These are phyloP conservation scores for sweet orange (Citrus sinensis) DNA, from an alignment of 345 rosid genomes.

Conservation along the genomic window DVS_A1.0 CM039166.1:23349001-23349500, in stretches of 20 bases:
- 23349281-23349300: neutral
- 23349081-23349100: conserved; percentile 21
- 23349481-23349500: too few relatives aligned
- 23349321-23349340: neutral
- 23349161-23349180: conserved; percentile 4
- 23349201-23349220: neutral
- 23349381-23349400: too few relatives aligned
- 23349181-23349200: neutral
- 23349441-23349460: too few relatives aligned
- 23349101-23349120: conserved; percentile 1
- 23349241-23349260: too few relatives aligned
- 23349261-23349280: neutral
- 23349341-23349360: neutral
- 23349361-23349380: too few relatives aligned
- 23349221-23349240: too few relatives aligned
- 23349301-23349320: too few relatives aligned
- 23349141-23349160: conserved; percentile 12
- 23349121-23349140: conserved; percentile 9
- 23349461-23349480: too few relatives aligned
- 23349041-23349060: conserved; percentile 24
- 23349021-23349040: conserved; percentile 24
- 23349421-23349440: too few relatives aligned
- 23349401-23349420: too few relatives aligned
- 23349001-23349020: conserved; percentile 15
- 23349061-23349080: conserved; percentile 25